Conservation (phyloP, 345 rosid genomes). For the Reutealis trisperma region DNA sequence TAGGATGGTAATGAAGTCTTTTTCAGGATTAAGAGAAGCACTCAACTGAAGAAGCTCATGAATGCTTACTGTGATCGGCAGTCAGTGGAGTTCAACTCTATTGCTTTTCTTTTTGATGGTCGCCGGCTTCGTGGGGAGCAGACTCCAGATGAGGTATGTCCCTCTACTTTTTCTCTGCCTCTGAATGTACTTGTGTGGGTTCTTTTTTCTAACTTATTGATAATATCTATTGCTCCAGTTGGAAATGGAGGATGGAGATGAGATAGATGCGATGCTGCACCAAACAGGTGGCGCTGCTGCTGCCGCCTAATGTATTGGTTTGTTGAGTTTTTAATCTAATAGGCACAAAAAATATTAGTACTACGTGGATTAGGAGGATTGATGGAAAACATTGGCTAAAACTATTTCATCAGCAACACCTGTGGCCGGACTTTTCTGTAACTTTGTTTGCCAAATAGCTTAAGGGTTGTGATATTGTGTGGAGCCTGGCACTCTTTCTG, state of each 20-base stretch:
- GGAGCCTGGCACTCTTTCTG: background rate
- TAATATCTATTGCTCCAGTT: background rate
- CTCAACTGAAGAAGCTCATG: conserved; percentile 80
- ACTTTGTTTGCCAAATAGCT: background rate
- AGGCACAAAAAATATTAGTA: background rate
- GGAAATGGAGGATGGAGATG: conserved; percentile 28
- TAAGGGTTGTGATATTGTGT: background rate
- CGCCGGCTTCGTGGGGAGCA: conserved; percentile 83
- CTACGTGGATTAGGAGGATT: background rate
- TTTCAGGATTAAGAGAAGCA: conserved; percentile 81
- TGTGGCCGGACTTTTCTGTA: background rate
- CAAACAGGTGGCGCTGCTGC: conserved; percentile 22
- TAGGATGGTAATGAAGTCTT: conserved; percentile 94
- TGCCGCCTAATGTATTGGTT: conserved; percentile 5
- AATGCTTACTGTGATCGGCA: conserved; percentile 82
- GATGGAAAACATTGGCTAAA: background rate
- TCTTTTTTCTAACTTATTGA: background rate
- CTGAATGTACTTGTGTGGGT: background rate
- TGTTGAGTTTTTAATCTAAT: background rate
- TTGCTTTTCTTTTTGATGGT: conserved; percentile 87
- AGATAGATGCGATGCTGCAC: conserved; percentile 24
- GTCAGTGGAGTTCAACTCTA: conserved; percentile 70
- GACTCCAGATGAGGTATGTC: conserved; percentile 85
- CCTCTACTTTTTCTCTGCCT: background rate
- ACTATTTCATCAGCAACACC: background rate